Conservation (phyloP, 495 filamentous ascomycete genomes). For the Tricharina praecox region DNA sequence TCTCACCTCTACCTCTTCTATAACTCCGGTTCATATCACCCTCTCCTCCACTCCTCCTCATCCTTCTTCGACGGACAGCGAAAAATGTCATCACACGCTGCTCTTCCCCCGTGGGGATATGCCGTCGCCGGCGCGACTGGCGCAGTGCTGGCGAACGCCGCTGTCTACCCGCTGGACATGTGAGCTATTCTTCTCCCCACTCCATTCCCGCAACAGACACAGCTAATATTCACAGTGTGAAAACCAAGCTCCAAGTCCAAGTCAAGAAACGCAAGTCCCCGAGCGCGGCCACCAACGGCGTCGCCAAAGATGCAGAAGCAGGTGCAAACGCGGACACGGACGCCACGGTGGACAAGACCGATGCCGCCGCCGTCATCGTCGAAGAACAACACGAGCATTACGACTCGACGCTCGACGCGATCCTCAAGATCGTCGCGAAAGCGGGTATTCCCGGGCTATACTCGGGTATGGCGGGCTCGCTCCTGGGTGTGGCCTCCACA, state of each 20-base stretch:
- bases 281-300: background rate
- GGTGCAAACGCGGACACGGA: too few relatives aligned
- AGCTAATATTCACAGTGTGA: conserved; percentile 43
- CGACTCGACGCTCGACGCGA: conserved; percentile 68
- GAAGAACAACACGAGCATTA: conserved; percentile 51
- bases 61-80: too few relatives aligned
- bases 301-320: too few relatives aligned
- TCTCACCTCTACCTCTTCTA: too few relatives aligned
- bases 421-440: conserved; percentile 64
- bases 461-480: conserved; percentile 65
- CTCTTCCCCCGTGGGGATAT: conserved; percentile 80
- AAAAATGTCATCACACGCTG: conserved; percentile 46
- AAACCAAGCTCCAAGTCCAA: conserved; percentile 94
- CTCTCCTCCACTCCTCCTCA: too few relatives aligned
- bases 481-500: conserved; percentile 85
- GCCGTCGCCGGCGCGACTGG: conserved; percentile 87
- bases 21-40: too few relatives aligned
- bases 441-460: conserved; percentile 77
- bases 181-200: conserved; percentile 39
- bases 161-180: conserved; percentile 97
- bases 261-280: conserved; percentile 41
- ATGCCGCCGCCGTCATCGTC: too few relatives aligned
- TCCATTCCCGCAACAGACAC: background rate
- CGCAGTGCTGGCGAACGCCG: conserved; percentile 82
- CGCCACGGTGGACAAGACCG: too few relatives aligned